Base-by-base conservation (phyloP, 2,329 filamentous ascomycete species). In the Neonectria faginata region DNA sequence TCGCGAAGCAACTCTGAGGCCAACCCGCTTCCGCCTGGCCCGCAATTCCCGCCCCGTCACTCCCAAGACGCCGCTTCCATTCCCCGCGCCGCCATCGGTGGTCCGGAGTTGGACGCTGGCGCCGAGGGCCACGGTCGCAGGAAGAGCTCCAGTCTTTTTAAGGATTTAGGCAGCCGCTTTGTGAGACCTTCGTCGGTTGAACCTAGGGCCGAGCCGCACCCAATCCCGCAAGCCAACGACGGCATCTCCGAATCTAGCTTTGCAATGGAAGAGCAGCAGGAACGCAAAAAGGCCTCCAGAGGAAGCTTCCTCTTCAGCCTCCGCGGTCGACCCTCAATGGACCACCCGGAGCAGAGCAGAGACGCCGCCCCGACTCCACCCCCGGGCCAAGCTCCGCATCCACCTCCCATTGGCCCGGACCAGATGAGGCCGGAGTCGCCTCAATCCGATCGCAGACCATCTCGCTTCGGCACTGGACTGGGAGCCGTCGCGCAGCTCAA, bases 121-220 rank as follows among this genome's bases (percentile, higher is more conserved):
- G 14, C 14, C 36, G 77, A 81, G 14, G 79, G 81, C 2, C 78
- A 79, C 20, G 77, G 75, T 16, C 77, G 76, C 9, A 79, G 76
- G 60, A 79, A 77, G 29, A 80, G 79, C 60, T 83, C 80, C 11
- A 81, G 77, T 20, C 74, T 87, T n/a, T 83, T 88, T 66, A 86
- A 85, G 66, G 84, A 85, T 16, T 77, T 86, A 56, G 82, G 84
- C 3, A 81, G 79, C 57, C 80, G 81, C 58, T 76, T 85, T 47
- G 73, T 75, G 16, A 76, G 78, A 5, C 73, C 72, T 7, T 76
- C 74, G 2, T 76, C 78, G 7, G 77, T 71, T 3, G 73, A 73
- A 8, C 57, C 61, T 45, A 73, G 58, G 14, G 67, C 65, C n/a
- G 65, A 70, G 39, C 27, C 18, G 6, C 50, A 55, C 33, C 57